Percentiles rank a stretch among this genome's conserved stretches.
Evolutionary conservation across 768 basidiomycete genomes (phyloP).

Genomic region (Hypholoma fasciculare): DNA sequence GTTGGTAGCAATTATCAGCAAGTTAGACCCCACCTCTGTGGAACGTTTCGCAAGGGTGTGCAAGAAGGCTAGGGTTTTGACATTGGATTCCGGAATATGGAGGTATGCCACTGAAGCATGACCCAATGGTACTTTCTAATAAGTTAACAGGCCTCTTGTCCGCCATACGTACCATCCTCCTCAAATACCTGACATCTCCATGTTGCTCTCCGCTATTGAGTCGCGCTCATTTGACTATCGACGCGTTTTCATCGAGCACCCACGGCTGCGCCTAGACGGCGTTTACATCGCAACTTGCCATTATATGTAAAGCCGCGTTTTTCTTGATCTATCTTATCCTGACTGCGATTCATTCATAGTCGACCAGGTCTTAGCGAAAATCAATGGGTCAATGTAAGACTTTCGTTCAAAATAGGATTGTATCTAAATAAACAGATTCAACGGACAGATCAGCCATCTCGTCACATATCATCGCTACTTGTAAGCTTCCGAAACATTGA

Average conservation of each 20-base stretch:
- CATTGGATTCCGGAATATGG: conserved; percentile 73
- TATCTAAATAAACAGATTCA: conserved; percentile 7
- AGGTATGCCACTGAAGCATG: conserved; percentile 43
- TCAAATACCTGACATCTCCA: conserved; percentile 58
- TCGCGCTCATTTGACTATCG: conserved; percentile 68
- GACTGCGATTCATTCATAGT: conserved; percentile 28
- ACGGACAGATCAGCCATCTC: conserved; percentile 69
- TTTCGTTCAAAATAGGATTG: neutral
- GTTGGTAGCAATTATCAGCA: conserved; percentile 62
- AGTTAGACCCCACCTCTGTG: conserved; percentile 64
- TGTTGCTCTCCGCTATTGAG: conserved; percentile 48
- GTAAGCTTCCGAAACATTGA: conserved; percentile 28
- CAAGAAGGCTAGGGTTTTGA: conserved; percentile 73
- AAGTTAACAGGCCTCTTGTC: conserved; percentile 58
- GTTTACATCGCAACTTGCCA: conserved; percentile 93
- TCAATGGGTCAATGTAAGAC: conserved; percentile 80
- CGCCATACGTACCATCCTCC: conserved; percentile 69
- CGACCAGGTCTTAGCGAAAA: conserved; percentile 81
- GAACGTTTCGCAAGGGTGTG: conserved; percentile 78
- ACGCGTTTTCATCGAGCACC: conserved; percentile 79
- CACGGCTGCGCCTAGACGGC: conserved; percentile 82
- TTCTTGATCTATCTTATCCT: conserved; percentile 3
- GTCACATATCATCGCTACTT: conserved; percentile 94
- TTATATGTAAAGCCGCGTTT: conserved; percentile 59
- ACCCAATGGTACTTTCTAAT: neutral